Base-by-base conservation (phyloP, 345 rosid species). In the Syzygium aromaticum region DNA sequence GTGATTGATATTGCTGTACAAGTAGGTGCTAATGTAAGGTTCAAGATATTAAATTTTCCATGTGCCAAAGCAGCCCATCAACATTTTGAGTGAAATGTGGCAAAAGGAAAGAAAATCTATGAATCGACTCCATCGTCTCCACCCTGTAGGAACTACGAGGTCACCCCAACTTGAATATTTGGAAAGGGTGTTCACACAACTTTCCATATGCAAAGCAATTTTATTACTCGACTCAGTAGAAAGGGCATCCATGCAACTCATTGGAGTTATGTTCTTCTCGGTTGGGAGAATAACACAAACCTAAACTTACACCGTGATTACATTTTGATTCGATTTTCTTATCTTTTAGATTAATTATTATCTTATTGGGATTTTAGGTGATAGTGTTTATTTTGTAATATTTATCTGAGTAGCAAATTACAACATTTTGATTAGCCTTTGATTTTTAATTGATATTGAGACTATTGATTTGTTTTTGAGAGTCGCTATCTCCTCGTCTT, bases 81-180 rank as follows among this genome's bases (percentile, higher is more conserved):
- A 84, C 40, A 64, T 15, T 64, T 85, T 14, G 59, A 88, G 85
- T 22, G 17, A 88, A 53, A 85, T 85, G 52, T 6, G 61, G 3
- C 46, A 77, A 88, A 85, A 54, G 57, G 21, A 88, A 88, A 84
- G 85, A 88, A 88, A 88, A 85, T 85, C 23, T 80, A 54, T 77
- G 57, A 84, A 88, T 57, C 15, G 1, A 85, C 49, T 61, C 51
- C 61, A 85, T 88, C 61, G 4, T 46, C 63, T 78, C 85, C 80
- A 85, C 25, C 78, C 17, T 4, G 38, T 78, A 85, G 19, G 89
- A 78, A 56, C 14, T 54, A 86, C 46, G 4, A 88, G 87, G 78
- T 88, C 87, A 73, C 57, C 87, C 61, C 12, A 85, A 78, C 77
- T 14, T 3, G 77, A 63, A 38, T 0, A 2, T 14, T 13, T 28